Evolutionary conservation across 2,329 filamentous ascomycete genomes (phyloP).

Genomic region (Metarhizium guizhouense): DNA sequence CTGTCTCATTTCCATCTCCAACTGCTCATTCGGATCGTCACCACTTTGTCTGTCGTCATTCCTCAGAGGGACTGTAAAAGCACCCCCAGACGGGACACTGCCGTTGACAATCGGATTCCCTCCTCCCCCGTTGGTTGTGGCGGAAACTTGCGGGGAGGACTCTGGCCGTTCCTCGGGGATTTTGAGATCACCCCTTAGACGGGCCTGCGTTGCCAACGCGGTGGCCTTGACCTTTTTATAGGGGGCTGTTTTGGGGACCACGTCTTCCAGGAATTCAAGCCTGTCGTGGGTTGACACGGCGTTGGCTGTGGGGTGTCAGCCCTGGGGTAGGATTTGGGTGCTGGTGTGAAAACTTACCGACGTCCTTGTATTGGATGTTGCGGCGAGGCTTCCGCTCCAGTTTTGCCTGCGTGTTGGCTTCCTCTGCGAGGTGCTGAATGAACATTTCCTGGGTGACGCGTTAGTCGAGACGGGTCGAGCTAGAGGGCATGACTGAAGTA

Average conservation of each 20-base stretch:
- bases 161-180: constrained; percentile 14
- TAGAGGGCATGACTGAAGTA: constrained; percentile 21
- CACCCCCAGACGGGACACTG: constrained; percentile 5
- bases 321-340: neutral
- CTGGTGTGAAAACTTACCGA: constrained; percentile 48
- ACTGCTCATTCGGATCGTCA: constrained; percentile 41
- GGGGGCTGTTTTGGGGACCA: constrained; percentile 77
- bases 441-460: constrained; percentile 69
- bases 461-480: neutral
- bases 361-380: constrained; percentile 92
- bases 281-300: constrained; percentile 85
- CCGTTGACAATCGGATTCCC: constrained; percentile 20
- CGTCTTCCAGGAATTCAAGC: constrained; percentile 87
- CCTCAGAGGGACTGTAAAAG: constrained; percentile 13
- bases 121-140: constrained; percentile 15
- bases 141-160: constrained; percentile 10
- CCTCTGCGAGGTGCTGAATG: constrained; percentile 80
- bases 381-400: constrained; percentile 84
- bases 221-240: constrained; percentile 70
- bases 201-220: constrained; percentile 39
- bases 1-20: constrained; percentile 46
- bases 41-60: constrained; percentile 14
- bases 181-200: constrained; percentile 30
- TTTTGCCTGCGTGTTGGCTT: constrained; percentile 81
- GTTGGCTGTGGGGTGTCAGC: constrained; percentile 49